These are phyloP conservation scores for Rhizopus sp. DNA, from an alignment of 371 early-diverging fungal genomes.

Conservation along the genomic window DNA sequence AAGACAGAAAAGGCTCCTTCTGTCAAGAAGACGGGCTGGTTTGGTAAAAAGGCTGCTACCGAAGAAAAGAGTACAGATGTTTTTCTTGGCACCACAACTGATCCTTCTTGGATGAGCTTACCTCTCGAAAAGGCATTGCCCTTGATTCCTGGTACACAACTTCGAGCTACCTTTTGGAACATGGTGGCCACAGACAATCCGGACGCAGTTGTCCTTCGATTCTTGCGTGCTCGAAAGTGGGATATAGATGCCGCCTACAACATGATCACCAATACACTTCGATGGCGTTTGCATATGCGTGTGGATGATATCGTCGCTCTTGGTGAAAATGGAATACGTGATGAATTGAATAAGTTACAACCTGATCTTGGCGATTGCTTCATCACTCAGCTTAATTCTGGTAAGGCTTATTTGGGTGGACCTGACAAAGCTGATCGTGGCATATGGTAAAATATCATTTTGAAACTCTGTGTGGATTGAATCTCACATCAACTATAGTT, in stretches of 20 bases:
- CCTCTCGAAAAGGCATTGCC: slow-evolving; percentile 46
- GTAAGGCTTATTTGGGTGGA: slow-evolving; percentile 62
- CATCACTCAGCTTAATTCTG: slow-evolving; percentile 50
- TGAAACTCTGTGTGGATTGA: neutral
- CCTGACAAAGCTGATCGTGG: slow-evolving; percentile 60
- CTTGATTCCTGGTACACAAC: slow-evolving; percentile 34
- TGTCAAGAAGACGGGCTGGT: slow-evolving; percentile 31
- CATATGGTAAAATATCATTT: slow-evolving; percentile 54
- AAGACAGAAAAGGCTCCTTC: slow-evolving; percentile 20
- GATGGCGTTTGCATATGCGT: slow-evolving; percentile 66
- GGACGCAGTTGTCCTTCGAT: slow-evolving; percentile 68
- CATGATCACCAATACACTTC: slow-evolving; percentile 64
- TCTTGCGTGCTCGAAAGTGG: slow-evolving; percentile 81
- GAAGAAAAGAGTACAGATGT: slow-evolving; percentile 41
- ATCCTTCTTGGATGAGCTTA: slow-evolving; percentile 37
- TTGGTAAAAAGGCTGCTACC: slow-evolving; percentile 36
- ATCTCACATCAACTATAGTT: slow-evolving; percentile 34
- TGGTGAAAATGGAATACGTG: slow-evolving; percentile 54
- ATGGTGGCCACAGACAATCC: slow-evolving; percentile 68
- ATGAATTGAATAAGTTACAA: slow-evolving; percentile 44
- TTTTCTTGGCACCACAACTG: slow-evolving; percentile 52
- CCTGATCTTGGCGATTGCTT: slow-evolving; percentile 49
- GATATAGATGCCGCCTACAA: slow-evolving; percentile 63
- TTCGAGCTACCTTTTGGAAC: slow-evolving; percentile 54
- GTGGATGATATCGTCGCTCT: slow-evolving; percentile 56